phyloP scores from a whole-genome alignment of 2,329 filamentous ascomycete species.

The Venturia aucupariae region DNA sequence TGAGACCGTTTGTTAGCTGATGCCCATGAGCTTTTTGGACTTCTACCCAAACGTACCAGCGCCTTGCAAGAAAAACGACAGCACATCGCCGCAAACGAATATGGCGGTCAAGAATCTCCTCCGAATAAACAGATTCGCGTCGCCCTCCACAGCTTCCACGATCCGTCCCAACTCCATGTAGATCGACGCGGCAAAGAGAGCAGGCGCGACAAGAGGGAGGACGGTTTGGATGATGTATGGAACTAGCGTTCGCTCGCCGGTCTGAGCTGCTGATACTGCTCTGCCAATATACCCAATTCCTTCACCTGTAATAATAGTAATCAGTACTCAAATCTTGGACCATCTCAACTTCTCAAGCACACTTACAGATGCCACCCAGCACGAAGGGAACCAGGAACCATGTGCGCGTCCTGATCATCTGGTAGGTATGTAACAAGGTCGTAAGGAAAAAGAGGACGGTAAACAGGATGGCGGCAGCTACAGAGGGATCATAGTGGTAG shows the following conservation, averaged over 20 bases:
- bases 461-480: conserved; percentile 39
- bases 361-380: conserved; percentile 39
- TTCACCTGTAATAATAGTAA: conserved; percentile 34
- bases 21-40: not conserved
- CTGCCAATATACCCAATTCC: conserved; percentile 45
- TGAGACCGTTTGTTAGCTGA: conserved; percentile 12
- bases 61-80: conserved; percentile 40
- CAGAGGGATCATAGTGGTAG: conserved; percentile 38
- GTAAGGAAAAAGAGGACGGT: conserved; percentile 35
- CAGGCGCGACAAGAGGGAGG: conserved; percentile 40
- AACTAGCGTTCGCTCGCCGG: conserved; percentile 32
- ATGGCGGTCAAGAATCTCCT: conserved; percentile 37
- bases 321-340: conserved; percentile 15
- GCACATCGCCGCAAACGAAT: conserved; percentile 40
- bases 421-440: conserved; percentile 34
- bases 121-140: conserved; percentile 35
- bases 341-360: conserved; percentile 15
- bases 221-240: conserved; percentile 36
- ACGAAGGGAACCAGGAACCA: conserved; percentile 43
- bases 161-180: conserved; percentile 42
- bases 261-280: conserved; percentile 32
- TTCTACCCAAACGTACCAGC: conserved; percentile 11
- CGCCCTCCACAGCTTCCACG: conserved; percentile 32
- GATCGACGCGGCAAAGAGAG: conserved; percentile 41
- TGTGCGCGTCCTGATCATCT: conserved; percentile 33